Evolutionary conservation across 306 rosid species (phyloP).

Genomic region (Medicago lupulina): DNA sequence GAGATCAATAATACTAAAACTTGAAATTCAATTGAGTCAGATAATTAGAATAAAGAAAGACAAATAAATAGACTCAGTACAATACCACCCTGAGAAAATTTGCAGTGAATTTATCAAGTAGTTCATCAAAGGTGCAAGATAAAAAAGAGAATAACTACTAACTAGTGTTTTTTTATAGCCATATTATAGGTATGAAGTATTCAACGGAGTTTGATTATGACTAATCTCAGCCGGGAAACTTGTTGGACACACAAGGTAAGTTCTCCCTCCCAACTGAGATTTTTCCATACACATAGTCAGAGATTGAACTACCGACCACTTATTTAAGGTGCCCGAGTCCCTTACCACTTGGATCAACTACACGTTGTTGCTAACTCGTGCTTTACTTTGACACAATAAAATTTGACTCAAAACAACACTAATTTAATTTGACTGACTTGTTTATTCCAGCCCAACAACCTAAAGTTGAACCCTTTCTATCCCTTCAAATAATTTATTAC

Average conservation of each 20-base stretch:
- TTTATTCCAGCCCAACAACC: slow-evolving; percentile 18
- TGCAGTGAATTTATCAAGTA: not conserved
- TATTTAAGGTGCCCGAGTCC: not conserved
- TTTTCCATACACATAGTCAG: not conserved
- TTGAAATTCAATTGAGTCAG: too few relatives aligned
- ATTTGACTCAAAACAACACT: not conserved
- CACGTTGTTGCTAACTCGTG: not conserved
- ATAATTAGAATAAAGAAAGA: not conserved
- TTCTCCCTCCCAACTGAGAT: not conserved
- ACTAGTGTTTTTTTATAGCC: too few relatives aligned
- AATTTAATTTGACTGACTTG: slow-evolving; percentile 20
- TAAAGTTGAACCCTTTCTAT: not conserved
- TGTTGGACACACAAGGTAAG: not conserved
- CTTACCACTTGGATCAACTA: not conserved
- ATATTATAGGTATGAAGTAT: not conserved
- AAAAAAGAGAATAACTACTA: too few relatives aligned
- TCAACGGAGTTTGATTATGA: not conserved
- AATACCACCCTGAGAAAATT: not conserved
- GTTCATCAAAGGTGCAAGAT: too few relatives aligned
- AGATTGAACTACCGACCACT: not conserved
- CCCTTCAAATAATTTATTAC: not conserved
- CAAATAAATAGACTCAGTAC: too few relatives aligned
- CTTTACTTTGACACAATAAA: slow-evolving; percentile 13
- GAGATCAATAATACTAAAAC: too few relatives aligned
- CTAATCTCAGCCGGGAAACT: not conserved